Evolutionary conservation across 2,329 filamentous ascomycete genomes (phyloP).

Genomic region (Tolypocladium inflatum): DNA sequence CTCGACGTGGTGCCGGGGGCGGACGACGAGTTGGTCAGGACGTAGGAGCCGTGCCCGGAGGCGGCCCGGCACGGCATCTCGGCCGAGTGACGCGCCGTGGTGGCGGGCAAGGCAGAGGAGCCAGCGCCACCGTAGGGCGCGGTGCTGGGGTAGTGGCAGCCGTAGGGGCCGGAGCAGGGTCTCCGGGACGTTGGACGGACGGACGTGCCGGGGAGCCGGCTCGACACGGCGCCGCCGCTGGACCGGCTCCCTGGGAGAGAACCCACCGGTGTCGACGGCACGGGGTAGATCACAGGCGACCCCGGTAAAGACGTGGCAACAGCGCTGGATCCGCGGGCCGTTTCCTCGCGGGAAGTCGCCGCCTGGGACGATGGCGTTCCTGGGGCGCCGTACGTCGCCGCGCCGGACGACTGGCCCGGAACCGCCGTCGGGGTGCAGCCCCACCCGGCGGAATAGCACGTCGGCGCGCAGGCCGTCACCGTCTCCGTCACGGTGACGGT

Average conservation of each 20-base stretch:
- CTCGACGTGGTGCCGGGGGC: not conserved
- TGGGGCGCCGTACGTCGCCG: not conserved
- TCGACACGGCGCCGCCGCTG: not conserved
- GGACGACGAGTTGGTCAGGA: not conserved
- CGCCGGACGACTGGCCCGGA: not conserved
- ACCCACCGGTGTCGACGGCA: not conserved
- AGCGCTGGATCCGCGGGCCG: not conserved
- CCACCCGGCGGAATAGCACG: not conserved
- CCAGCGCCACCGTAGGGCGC: not conserved
- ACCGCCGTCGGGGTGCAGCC: not conserved
- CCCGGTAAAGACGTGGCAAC: not conserved
- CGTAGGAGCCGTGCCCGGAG: not conserved
- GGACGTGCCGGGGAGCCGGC: not conserved
- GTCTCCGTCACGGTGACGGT: not conserved
- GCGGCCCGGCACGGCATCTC: not conserved
- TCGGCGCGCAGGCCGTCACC: not conserved
- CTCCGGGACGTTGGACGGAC: not conserved
- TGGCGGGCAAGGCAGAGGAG: not conserved
- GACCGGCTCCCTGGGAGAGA: not conserved
- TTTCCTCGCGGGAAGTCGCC: not conserved
- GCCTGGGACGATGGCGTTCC: not conserved
- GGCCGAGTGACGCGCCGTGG: not conserved
- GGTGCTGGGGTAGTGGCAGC: not conserved
- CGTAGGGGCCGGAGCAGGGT: not conserved
- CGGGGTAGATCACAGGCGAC: not conserved